Conservation (phyloP, 2,329 filamentous ascomycete genomes). For the Phaeosphaeriaceae sp. region DNA sequence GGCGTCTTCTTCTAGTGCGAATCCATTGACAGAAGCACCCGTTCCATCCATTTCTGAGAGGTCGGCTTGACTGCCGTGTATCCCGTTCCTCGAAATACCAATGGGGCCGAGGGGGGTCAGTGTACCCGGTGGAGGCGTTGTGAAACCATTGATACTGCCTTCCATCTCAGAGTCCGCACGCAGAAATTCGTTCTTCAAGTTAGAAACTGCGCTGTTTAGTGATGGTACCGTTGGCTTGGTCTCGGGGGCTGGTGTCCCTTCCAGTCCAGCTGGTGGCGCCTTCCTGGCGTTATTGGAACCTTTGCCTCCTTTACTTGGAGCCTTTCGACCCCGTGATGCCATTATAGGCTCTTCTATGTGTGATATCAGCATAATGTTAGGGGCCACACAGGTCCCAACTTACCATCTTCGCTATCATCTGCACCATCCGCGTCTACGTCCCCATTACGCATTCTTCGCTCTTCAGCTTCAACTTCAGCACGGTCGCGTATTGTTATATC, state of each 20-base stretch:
- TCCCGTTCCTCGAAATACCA: conserved; percentile 65
- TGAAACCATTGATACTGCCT: conserved; percentile 81
- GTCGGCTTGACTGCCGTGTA: conserved; percentile 74
- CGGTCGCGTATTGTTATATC: conserved; percentile 89
- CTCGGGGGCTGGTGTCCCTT: conserved; percentile 78
- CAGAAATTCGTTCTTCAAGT: conserved; percentile 59
- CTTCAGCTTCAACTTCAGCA: conserved; percentile 80
- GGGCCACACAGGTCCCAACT: conserved; percentile 9
- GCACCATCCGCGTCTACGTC: conserved; percentile 81
- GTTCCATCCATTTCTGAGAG: conserved; percentile 84
- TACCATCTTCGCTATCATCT: conserved; percentile 86
- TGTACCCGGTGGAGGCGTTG: conserved; percentile 79
- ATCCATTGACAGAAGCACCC: conserved; percentile 69
- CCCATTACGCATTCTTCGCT: conserved; percentile 79
- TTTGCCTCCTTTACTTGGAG: conserved; percentile 77
- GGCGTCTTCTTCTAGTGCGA: conserved; percentile 73
- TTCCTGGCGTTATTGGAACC: conserved; percentile 70
- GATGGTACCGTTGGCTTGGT: conserved; percentile 73
- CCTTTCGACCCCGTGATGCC: conserved; percentile 91
- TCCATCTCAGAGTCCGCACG: conserved; percentile 81
- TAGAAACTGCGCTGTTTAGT: conserved; percentile 55
- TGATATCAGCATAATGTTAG: conserved; percentile 1
- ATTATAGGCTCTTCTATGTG: conserved; percentile 80
- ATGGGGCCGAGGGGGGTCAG: conserved; percentile 77
- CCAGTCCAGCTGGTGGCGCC: conserved; percentile 73